A percentile compares a stretch with the other conserved stretches of the same genome.
These are phyloP conservation scores for Paramecium caudatum DNA, from an alignment of 73 alveolate species.

Conservation along the genomic window DNA sequence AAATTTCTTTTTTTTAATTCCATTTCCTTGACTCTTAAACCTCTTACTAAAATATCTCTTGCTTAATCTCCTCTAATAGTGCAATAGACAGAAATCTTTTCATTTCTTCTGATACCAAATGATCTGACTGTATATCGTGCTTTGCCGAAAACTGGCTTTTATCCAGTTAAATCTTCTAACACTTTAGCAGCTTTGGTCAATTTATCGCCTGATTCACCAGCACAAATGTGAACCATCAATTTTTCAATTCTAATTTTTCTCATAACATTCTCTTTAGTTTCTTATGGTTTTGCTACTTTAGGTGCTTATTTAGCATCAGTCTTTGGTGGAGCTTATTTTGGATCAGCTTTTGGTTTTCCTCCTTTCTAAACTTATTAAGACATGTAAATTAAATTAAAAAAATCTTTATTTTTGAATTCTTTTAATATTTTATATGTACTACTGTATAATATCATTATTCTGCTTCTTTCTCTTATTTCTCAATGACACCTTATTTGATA, in stretches of 20 bases:
- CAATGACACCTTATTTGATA: constrained; percentile 21
- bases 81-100: constrained; percentile 84
- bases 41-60: constrained; percentile 83
- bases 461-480: not conserved
- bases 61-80: constrained; percentile 90
- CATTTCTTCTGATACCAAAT: constrained; percentile 87
- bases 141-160: constrained; percentile 85
- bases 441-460: constrained; percentile 21
- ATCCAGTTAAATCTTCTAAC: constrained; percentile 83
- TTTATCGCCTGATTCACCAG: constrained; percentile 89
- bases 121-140: constrained; percentile 89
- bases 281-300: constrained; percentile 39
- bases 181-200: constrained; percentile 88
- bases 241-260: constrained; percentile 84
- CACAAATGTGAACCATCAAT: constrained; percentile 84
- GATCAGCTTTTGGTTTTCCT: constrained; percentile 23
- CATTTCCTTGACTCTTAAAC: constrained; percentile 86
- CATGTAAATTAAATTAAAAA: constrained; percentile 46
- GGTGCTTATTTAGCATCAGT: not conserved
- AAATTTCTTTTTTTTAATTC: constrained; percentile 83
- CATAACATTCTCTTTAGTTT: constrained; percentile 79
- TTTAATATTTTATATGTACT: constrained; percentile 22
- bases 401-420: constrained; percentile 22
- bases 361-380: constrained; percentile 44
- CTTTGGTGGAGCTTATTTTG: constrained; percentile 36